Evolutionary conservation across 2,329 filamentous ascomycete species (phyloP), one percentile per base, ranked within the genome.

Genomic region (Aspergillus quadrilineatus): DNA sequence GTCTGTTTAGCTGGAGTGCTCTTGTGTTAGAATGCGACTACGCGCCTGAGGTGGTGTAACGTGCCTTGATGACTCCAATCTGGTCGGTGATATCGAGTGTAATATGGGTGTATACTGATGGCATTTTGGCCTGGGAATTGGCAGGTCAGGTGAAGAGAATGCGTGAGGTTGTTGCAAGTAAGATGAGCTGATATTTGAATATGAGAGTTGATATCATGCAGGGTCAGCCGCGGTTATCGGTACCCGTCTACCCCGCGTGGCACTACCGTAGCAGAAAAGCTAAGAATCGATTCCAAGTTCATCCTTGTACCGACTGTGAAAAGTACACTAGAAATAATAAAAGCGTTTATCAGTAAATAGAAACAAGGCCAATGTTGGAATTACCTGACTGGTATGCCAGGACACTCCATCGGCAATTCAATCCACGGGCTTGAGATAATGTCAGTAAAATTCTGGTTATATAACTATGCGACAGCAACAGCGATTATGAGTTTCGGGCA

Each of bases 61-160:
- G 7, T 8, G 50, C 53, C 22, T 55, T 55, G 30, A 55, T 55
- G 15, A 55, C 30, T 4, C 53, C 53, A 26, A 55, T 55, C 41
- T 46, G 37, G 32, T 44, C 41, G n/a, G 17, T 32, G 5, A 55
- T 30, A 4, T 50, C 47, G 17, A 55, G 12, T 14, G 10, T 30
- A 10, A 55, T 32, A 12, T 55, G 46, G 30, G 39, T 55, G 26
- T 55, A 50, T 17, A 36, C 14, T 29, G 48, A 14, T 14, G 34
- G 12, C 34, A 37, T 37, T 37, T 5, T 37, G 10, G 10, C 4
- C 14, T 37, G 34, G 34, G 10, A 34, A 12, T 9, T 5, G 34
- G 14, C 5, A 37, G 34, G 5, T 5, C 4, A 12, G 34, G 4
- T 34, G 34, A 12, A 14, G 34, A 37, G 34, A 22, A 22, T 22